These are phyloP conservation scores for Eutypa lata DNA, from an alignment of 2,329 filamentous ascomycete genomes.

Conservation along the genomic window DNA sequence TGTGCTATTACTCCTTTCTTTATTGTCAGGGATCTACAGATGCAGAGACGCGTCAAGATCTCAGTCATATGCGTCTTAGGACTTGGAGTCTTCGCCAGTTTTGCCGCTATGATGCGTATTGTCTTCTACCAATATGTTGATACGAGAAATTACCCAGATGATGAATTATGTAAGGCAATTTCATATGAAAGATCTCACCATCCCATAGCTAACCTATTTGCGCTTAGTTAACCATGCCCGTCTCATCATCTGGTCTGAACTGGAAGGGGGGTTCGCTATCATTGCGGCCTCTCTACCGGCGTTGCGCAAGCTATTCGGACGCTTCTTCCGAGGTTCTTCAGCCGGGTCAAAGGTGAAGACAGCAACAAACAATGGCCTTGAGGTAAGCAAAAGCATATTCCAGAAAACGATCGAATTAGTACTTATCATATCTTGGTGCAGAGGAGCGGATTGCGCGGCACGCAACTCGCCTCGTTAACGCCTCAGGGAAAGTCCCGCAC, in stretches of 20 bases:
- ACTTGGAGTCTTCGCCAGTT: background rate
- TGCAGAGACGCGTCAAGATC: constrained; percentile 8
- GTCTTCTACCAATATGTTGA: background rate
- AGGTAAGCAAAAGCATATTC: background rate
- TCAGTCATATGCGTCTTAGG: constrained; percentile 9
- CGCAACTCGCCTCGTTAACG: background rate
- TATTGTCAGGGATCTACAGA: constrained; percentile 11
- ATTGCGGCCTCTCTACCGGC: background rate
- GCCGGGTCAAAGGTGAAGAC: background rate
- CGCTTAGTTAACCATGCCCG: background rate
- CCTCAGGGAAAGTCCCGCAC: background rate
- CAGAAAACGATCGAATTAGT: too few relatives aligned
- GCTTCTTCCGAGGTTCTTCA: background rate
- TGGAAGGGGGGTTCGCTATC: background rate
- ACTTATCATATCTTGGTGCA: background rate
- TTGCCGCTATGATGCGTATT: background rate
- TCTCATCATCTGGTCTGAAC: background rate
- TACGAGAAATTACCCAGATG: background rate
- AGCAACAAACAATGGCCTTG: too few relatives aligned
- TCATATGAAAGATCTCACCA: background rate
- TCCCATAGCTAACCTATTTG: background rate
- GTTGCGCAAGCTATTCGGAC: background rate
- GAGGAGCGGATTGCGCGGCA: background rate
- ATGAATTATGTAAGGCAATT: background rate
- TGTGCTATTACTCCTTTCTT: constrained; percentile 11